These are phyloP conservation scores for Corymbia calophylla DNA, from an alignment of 441 rosid species.

Conservation along the genomic window DNA sequence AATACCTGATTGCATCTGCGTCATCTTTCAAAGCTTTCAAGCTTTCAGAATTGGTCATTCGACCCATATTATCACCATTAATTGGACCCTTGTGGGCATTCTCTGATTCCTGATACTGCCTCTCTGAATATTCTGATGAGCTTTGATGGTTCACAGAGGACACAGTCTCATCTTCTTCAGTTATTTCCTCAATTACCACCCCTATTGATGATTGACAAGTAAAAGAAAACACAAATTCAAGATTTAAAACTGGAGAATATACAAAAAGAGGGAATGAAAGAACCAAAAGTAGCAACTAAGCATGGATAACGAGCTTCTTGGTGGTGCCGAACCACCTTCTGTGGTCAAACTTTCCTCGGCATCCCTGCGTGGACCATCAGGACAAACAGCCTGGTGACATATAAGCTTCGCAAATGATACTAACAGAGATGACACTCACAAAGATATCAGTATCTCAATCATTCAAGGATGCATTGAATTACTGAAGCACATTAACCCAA, in stretches of 20 bases:
- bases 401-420: not conserved
- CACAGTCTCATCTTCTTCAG: conserved; percentile 40
- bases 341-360: conserved; percentile 44
- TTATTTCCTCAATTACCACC: conserved; percentile 72
- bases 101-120: conserved; percentile 19
- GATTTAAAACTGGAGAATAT: not conserved
- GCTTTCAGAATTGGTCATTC: conserved; percentile 36
- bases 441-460: not conserved
- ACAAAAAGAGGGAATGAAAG: not conserved
- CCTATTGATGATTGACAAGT: conserved; percentile 29
- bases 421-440: not conserved
- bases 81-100: conserved; percentile 8
- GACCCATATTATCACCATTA: conserved; percentile 3
- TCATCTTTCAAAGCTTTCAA: conserved; percentile 58
- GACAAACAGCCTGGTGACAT: not conserved
- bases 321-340: conserved; percentile 39
- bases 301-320: conserved; percentile 33
- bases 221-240: not conserved
- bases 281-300: not conserved
- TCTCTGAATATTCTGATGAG: conserved; percentile 15
- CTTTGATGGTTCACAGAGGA: conserved; percentile 27
- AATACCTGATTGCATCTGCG: conserved; percentile 73
- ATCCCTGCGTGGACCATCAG: conserved; percentile 36
- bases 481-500: not conserved
- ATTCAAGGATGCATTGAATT: not conserved